Evolutionary conservation across 2,329 filamentous ascomycete genomes (phyloP).

Genomic region (Fonsecaea pedrosoi): DNA sequence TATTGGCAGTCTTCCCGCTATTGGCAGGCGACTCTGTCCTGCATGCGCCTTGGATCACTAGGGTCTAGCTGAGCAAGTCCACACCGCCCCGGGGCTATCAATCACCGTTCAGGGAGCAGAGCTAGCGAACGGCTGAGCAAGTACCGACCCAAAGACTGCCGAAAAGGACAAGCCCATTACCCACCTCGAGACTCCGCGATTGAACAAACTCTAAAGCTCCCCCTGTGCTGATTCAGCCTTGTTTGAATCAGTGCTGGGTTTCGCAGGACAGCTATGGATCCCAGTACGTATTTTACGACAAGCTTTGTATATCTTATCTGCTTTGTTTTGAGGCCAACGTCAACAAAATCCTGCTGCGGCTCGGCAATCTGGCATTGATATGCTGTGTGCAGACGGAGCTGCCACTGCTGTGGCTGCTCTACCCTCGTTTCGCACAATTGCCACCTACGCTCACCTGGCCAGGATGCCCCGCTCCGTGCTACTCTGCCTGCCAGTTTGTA

Average conservation of each 20-base stretch:
- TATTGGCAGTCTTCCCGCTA: constrained; percentile 16
- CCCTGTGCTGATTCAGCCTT: constrained; percentile 35
- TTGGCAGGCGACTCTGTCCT: constrained; percentile 22
- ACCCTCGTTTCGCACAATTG: constrained; percentile 27
- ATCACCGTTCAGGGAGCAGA: constrained; percentile 9
- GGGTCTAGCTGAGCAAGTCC: constrained; percentile 16
- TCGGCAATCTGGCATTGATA: constrained; percentile 36
- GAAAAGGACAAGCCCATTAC: constrained; percentile 17
- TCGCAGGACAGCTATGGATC: constrained; percentile 30
- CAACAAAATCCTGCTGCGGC: constrained; percentile 14
- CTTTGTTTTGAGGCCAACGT: neutral
- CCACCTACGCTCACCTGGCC: constrained; percentile 33
- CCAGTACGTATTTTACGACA: constrained; percentile 30
- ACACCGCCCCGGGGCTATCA: neutral
- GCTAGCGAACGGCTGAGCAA: constrained; percentile 24
- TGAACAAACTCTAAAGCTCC: constrained; percentile 30
- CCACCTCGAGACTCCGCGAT: constrained; percentile 19
- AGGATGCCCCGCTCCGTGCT: constrained; percentile 38
- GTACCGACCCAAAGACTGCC: constrained; percentile 19
- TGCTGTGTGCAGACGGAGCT: constrained; percentile 29
- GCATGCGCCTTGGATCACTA: constrained; percentile 14
- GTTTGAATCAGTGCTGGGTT: constrained; percentile 13
- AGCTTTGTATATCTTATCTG: constrained; percentile 13
- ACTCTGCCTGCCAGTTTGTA: constrained; percentile 35
- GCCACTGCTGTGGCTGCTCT: constrained; percentile 23